Percentiles rank a stretch among this genome's conserved stretches.
These are phyloP conservation scores for Asterionellopsis glacialis DNA, from an alignment of 108 stramenopile species.

Conservation along the genomic window DNA sequence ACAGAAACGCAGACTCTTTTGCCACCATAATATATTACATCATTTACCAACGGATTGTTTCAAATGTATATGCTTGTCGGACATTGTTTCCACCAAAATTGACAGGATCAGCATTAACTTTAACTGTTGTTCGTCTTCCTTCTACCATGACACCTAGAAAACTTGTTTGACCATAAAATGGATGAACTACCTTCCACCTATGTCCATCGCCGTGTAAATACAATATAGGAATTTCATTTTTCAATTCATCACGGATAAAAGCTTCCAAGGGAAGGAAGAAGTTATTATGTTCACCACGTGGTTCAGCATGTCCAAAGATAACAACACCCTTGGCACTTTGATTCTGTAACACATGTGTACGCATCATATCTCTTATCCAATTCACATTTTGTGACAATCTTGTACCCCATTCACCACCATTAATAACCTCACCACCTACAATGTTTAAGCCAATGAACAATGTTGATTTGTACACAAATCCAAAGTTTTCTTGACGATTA, in stretches of 20 bases:
- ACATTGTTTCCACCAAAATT: too few relatives aligned
- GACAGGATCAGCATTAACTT: too few relatives aligned
- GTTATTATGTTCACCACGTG: not conserved
- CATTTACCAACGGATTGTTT: too few relatives aligned
- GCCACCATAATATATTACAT: too few relatives aligned
- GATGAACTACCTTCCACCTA: not conserved
- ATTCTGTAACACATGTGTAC: not conserved
- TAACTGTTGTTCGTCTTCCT: too few relatives aligned
- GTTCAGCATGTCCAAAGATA: constrained; percentile 30
- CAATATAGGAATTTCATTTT: constrained; percentile 17
- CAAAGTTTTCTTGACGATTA: constrained; percentile 14
- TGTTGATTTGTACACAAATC: constrained; percentile 27
- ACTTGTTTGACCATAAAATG: too few relatives aligned
- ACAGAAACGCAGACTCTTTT: too few relatives aligned
- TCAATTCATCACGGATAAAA: constrained; percentile 13
- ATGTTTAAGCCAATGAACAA: constrained; percentile 31
- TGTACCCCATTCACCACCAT: constrained; percentile 16
- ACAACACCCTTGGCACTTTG: constrained; percentile 14
- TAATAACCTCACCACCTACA: constrained; percentile 16
- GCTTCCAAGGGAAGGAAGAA: constrained; percentile 18
- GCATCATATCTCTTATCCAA: constrained; percentile 7
- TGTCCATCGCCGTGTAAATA: constrained; percentile 30
- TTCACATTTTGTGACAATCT: constrained; percentile 9
- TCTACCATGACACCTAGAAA: too few relatives aligned
- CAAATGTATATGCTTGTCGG: too few relatives aligned